phyloP scores from a whole-genome alignment of 2,329 filamentous ascomycete species.

The Trichoderma lentiforme region DNA sequence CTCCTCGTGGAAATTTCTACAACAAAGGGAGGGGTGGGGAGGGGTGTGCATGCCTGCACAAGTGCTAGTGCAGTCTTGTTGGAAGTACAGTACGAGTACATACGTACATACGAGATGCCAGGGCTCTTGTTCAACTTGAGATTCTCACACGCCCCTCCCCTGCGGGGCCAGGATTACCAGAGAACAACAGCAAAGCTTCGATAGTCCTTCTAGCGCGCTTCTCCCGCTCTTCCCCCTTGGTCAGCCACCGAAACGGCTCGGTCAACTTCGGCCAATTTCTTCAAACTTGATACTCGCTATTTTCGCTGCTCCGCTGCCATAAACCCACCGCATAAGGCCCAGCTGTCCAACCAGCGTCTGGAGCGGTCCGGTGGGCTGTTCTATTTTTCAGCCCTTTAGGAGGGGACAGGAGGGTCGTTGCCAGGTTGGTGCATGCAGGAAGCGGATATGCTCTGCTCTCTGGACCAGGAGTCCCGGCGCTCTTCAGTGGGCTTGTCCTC shows the following conservation, averaged over 20 bases:
- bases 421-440: slow-evolving; percentile 1
- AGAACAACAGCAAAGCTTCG: slow-evolving; percentile 11
- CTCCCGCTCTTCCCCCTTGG: slow-evolving; percentile 11
- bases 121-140: not conserved
- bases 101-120: not conserved
- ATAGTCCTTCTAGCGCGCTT: slow-evolving; percentile 20
- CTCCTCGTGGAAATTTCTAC: slow-evolving; percentile 15
- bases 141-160: slow-evolving; percentile 4
- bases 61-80: not conserved
- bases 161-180: not conserved
- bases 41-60: not conserved
- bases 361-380: not conserved
- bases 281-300: slow-evolving; percentile 13
- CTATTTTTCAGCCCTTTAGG: not conserved
- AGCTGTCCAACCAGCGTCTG: slow-evolving; percentile 3
- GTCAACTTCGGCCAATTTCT: slow-evolving; percentile 17
- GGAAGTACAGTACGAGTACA: not conserved
- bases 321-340: slow-evolving; percentile 3
- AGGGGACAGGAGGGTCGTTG: not conserved
- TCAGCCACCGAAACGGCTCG: slow-evolving; percentile 13
- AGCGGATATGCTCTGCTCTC: not conserved
- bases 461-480: not conserved
- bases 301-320: slow-evolving; percentile 1
- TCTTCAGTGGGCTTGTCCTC: not conserved
- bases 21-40: slow-evolving; percentile 1